Evolutionary conservation across 768 basidiomycete species (phyloP).

Genomic region (Mycena sanguinolenta): DNA sequence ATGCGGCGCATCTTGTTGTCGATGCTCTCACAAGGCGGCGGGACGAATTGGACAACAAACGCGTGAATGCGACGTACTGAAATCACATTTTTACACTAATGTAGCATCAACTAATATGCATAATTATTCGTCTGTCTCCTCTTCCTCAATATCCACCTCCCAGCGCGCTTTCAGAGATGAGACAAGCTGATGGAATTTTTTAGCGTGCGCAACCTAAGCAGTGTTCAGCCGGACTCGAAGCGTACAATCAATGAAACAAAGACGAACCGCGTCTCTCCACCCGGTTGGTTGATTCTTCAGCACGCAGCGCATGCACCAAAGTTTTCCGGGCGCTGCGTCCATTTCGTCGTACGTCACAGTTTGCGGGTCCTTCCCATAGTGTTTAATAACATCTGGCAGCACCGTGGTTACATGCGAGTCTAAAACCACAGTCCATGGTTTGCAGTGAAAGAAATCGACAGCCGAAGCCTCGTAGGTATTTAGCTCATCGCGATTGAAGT

Average conservation of each 20-base stretch:
- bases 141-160: constrained; percentile 14
- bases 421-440: not conserved
- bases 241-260: not conserved
- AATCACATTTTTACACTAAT: not conserved
- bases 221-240: not conserved
- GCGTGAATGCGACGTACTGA: not conserved
- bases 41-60: not conserved
- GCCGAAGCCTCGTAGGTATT: not conserved
- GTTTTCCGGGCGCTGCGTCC: constrained; percentile 20
- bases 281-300: constrained; percentile 17
- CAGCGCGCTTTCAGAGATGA: constrained; percentile 10
- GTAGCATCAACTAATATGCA: not conserved
- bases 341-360: constrained; percentile 22
- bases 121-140: not conserved
- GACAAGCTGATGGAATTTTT: constrained; percentile 1
- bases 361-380: constrained; percentile 20
- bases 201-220: constrained; percentile 1
- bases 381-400: constrained; percentile 18
- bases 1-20: constrained; percentile 68
- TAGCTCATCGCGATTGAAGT: not conserved
- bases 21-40: constrained; percentile 42
- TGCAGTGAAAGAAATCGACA: not conserved
- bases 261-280: constrained; percentile 30
- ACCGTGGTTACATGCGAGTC: not conserved
- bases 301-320: constrained; percentile 22